A percentile compares a stretch with the other conserved stretches of the same genome.
These are phyloP conservation scores for Serendipita sp. DNA, from an alignment of 768 basidiomycete genomes.

Conservation along the genomic window DNA sequence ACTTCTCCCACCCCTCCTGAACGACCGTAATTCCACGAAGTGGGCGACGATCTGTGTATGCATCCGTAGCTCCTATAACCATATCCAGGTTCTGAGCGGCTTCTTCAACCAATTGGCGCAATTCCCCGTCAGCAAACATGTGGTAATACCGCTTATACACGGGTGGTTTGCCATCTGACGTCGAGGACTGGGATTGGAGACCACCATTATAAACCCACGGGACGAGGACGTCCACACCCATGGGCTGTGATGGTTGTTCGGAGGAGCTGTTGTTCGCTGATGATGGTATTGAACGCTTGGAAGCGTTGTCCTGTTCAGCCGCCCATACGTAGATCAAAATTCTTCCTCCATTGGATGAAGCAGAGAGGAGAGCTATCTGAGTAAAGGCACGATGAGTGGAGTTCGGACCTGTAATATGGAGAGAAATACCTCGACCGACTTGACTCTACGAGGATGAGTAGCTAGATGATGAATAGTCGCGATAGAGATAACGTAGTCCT, in stretches of 20 bases:
- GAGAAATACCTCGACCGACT: conserved; percentile 51
- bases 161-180: conserved; percentile 19
- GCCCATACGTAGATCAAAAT: conserved; percentile 95
- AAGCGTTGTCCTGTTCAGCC: conserved; percentile 74
- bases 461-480: conserved; percentile 95
- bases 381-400: neutral
- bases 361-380: conserved; percentile 39
- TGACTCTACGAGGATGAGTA: conserved; percentile 52
- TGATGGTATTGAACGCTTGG: conserved; percentile 51
- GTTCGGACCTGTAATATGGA: neutral
- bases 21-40: conserved; percentile 45
- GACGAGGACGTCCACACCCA: conserved; percentile 71
- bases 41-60: conserved; percentile 2
- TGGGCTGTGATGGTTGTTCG: conserved; percentile 5
- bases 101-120: conserved; percentile 39
- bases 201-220: conserved; percentile 52
- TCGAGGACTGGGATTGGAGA: neutral
- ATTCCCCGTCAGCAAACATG: conserved; percentile 77
- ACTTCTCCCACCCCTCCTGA: conserved; percentile 72
- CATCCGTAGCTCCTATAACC: conserved; percentile 26
- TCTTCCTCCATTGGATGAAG: conserved; percentile 43
- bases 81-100: conserved; percentile 49
- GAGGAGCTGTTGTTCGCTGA: conserved; percentile 17
- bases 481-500: conserved; percentile 96
- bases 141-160: conserved; percentile 89